phyloP scores from a whole-genome alignment of 768 basidiomycete genomes.

The Xanthoconium stramineum region DNA sequence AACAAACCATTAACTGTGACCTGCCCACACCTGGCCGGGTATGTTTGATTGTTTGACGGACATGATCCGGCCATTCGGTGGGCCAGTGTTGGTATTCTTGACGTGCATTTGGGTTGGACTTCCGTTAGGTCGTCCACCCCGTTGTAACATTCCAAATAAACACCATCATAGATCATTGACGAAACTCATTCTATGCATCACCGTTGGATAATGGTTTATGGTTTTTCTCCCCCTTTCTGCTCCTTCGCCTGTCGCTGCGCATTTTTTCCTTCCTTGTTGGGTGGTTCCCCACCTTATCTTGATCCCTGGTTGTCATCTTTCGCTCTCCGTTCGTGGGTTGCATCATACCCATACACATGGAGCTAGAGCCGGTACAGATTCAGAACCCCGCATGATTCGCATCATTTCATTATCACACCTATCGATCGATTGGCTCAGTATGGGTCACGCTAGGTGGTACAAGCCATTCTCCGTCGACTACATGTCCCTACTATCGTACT shows the following conservation, averaged over 20 bases:
- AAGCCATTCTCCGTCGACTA: neutral
- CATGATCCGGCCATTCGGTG: neutral
- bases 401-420: neutral
- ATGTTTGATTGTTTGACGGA: neutral
- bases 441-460: neutral
- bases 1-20: neutral
- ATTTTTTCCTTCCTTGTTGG: neutral
- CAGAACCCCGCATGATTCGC: neutral
- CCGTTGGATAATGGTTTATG: neutral
- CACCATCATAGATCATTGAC: conserved; percentile 2
- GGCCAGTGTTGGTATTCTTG: neutral
- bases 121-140: neutral
- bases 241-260: neutral
- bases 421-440: neutral
- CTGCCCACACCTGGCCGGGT: neutral
- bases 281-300: neutral
- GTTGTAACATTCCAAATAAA: neutral
- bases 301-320: neutral
- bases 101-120: neutral
- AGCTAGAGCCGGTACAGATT: conserved; percentile 4
- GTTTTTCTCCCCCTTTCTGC: neutral
- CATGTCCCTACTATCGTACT: neutral
- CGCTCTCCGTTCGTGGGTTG: neutral
- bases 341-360: conserved; percentile 2
- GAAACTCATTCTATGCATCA: conserved; percentile 3